Evolutionary conservation across 768 basidiomycete species (phyloP).

Genomic region (Pholiota molesta): DNA sequence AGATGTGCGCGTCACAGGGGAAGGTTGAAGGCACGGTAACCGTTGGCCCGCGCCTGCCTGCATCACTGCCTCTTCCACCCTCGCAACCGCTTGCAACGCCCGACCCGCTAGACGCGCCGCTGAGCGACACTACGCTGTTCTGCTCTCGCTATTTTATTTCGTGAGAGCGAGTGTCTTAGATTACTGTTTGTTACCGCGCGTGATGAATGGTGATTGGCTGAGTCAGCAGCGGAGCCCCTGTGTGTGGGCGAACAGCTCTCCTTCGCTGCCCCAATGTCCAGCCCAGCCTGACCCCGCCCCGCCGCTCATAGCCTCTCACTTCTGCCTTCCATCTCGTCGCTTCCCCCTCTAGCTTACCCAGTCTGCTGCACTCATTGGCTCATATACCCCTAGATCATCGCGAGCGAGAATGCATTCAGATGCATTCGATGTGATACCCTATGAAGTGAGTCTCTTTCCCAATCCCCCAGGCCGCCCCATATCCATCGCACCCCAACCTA

Average conservation of each 20-base stretch:
- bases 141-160: conserved; percentile 35
- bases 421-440: conserved; percentile 88
- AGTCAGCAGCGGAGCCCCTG: conserved; percentile 9
- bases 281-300: conserved; percentile 6
- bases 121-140: conserved; percentile 27
- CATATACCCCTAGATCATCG: background rate
- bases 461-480: conserved; percentile 7
- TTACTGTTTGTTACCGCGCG: background rate
- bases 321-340: background rate
- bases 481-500: background rate
- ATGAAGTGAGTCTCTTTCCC: conserved; percentile 54
- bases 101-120: conserved; percentile 20
- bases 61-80: conserved; percentile 28
- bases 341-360: too few species aligned
- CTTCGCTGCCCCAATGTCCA: conserved; percentile 5
- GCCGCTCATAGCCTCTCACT: background rate
- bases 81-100: conserved; percentile 19
- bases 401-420: conserved; percentile 48
- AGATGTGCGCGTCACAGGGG: conserved; percentile 27
- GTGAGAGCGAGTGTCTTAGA: conserved; percentile 11
- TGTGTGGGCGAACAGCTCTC: conserved; percentile 3
- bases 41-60: conserved; percentile 23
- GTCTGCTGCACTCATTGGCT: background rate
- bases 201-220: conserved; percentile 12
- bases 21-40: conserved; percentile 1